Base-by-base conservation (phyloP, 106 monocot species). In the Xerophyta viscosa region DNA sequence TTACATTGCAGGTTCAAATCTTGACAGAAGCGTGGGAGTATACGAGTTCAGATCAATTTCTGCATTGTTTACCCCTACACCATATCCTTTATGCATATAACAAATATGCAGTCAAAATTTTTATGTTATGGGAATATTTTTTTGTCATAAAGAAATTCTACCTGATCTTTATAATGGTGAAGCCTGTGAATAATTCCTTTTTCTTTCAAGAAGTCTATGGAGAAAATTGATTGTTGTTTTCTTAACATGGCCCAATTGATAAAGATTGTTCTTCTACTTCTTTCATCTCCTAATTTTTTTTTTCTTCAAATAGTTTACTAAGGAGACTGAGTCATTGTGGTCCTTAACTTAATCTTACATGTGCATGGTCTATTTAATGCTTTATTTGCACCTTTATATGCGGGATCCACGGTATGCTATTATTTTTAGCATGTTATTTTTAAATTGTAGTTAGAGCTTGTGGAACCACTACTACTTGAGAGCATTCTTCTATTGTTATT, bases 291-390 rank as follows among this genome's bases (percentile, higher is more conserved):
- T 11, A 6, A 33, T 56, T 50, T 58, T 21, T 29, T 56, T 44
- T 58, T 55, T 36, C n/a, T 46, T 25, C n/a, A 44, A 44, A 9
- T 14, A 44, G n/a, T 8, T 44, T 6, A 33, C 33, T 6, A 33
- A 33, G n/a, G 33, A 33, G 15, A 17, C 43, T 44, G 8, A 44
- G n/a, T n/a, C n/a, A 22, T 41, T 68, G 61, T 4, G 10, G 54
- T 74, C 90, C 96, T 90, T 98, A 69, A 98, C 76, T 44, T 31
- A 28, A 50, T 8, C 41, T 61, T 55, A 98, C 89, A 98, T 77
- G 96, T 98, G 23, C 96, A 98, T 66, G 96, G 96, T 14, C 89
- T 98, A 63, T 90, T 98, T 65, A 98, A 98, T 69, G 89, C 77
- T 27, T 60, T 98, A 42, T 64, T 98, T 48, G 96, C 89, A 37